These are phyloP conservation scores for Sphagnum magellanicum DNA, from an alignment of 228 moss, liverwort and hornwort species.

Conservation along the genomic window DNA sequence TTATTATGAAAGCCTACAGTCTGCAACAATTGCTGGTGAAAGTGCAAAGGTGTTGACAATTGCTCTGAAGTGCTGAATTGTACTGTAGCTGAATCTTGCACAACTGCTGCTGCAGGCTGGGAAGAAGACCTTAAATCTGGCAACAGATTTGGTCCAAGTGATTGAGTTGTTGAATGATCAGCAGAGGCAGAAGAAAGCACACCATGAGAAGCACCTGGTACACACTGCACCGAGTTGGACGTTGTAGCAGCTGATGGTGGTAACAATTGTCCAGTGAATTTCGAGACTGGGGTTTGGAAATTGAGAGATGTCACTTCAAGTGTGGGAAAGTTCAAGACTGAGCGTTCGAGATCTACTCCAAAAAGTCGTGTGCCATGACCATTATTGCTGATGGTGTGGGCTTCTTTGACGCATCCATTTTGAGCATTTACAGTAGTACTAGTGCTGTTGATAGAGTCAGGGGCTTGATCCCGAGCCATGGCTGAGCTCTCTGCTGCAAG, in stretches of 20 bases:
- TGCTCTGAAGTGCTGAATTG: slow-evolving; percentile 5
- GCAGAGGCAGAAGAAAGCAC: slow-evolving; percentile 26
- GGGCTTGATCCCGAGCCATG: background rate
- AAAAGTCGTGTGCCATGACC: slow-evolving; percentile 61
- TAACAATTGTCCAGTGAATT: too few species aligned
- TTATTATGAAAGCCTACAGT: too few species aligned
- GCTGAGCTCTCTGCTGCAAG: slow-evolving; percentile 27
- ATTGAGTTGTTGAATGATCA: slow-evolving; percentile 19
- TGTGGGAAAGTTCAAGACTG: slow-evolving; percentile 16
- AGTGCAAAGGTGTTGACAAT: too few species aligned
- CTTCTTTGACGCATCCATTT: slow-evolving; percentile 20
- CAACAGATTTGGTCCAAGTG: slow-evolving; percentile 10
- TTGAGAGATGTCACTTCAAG: slow-evolving; percentile 14
- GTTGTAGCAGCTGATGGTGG: too few species aligned
- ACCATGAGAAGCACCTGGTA: slow-evolving; percentile 10
- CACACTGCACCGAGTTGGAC: too few species aligned
- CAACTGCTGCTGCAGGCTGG: slow-evolving; percentile 12
- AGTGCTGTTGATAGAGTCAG: background rate
- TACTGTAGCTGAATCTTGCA: slow-evolving; percentile 17
- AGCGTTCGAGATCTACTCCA: slow-evolving; percentile 81
- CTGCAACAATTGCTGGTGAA: too few species aligned
- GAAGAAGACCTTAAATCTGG: slow-evolving; percentile 6
- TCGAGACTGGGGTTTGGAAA: background rate
- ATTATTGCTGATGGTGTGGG: slow-evolving; percentile 33
- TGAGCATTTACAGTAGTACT: background rate